phyloP scores from a whole-genome alignment of 805 yeast genomes.

The Spathaspora boniae region DNA sequence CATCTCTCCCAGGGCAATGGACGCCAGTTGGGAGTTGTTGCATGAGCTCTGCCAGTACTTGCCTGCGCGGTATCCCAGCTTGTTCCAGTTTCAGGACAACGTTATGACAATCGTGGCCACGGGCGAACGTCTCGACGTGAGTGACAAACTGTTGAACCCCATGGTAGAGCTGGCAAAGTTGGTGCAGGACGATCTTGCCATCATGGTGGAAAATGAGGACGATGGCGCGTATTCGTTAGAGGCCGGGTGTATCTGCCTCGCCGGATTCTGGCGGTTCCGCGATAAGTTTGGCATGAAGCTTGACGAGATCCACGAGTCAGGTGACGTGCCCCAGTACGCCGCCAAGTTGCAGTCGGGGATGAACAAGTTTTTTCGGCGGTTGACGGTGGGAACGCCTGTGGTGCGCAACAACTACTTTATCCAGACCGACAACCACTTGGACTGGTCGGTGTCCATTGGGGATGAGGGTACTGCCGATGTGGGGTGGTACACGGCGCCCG shows the following conservation, averaged over 20 bases:
- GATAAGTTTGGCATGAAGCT: conserved; percentile 59
- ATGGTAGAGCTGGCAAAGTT: conserved; percentile 54
- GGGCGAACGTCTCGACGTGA: conserved; percentile 45
- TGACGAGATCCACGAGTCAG: conserved; percentile 57
- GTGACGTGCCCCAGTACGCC: conserved; percentile 65
- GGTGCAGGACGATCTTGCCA: conserved; percentile 65
- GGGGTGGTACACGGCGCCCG: conserved; percentile 63
- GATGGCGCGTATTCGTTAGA: conserved; percentile 56
- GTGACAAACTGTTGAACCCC: conserved; percentile 43
- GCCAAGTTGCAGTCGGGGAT: conserved; percentile 57
- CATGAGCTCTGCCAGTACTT: conserved; percentile 50
- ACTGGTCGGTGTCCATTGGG: conserved; percentile 66
- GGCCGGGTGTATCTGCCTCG: conserved; percentile 61
- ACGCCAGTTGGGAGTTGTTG: conserved; percentile 54
- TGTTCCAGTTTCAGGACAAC: conserved; percentile 42
- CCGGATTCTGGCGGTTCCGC: conserved; percentile 67
- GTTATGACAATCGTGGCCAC: conserved; percentile 53
- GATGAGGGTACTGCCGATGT: conserved; percentile 47
- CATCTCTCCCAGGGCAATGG: conserved; percentile 47
- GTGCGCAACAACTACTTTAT: conserved; percentile 64
- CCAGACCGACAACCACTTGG: conserved; percentile 59
- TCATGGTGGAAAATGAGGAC: conserved; percentile 57
- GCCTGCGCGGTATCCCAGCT: conserved; percentile 55
- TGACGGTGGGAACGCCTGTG: conserved; percentile 59
- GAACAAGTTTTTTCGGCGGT: conserved; percentile 61